Percentiles rank a stretch among this genome's conserved stretches.
Conservation (phyloP, 2,329 filamentous ascomycete genomes). For the Aspergillus eucalypticola region DNA sequence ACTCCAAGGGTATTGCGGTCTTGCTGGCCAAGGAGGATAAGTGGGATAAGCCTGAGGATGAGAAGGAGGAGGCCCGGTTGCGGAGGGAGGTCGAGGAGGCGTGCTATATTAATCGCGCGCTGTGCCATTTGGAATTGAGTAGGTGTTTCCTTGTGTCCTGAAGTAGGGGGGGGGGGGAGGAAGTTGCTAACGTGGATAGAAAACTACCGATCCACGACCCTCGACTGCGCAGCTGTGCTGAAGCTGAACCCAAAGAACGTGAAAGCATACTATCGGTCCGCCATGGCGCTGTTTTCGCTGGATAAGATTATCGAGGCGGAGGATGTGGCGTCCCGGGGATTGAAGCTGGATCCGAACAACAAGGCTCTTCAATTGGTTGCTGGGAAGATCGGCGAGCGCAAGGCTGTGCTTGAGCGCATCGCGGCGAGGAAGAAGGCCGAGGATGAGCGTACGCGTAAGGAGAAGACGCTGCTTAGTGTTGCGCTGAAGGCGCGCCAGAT, state of each 20-base stretch:
- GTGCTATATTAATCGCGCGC: constrained; percentile 81
- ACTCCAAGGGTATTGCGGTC: constrained; percentile 78
- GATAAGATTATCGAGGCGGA: constrained; percentile 77
- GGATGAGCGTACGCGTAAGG: constrained; percentile 49
- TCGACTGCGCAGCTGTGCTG: constrained; percentile 79
- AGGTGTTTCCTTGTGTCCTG: constrained; percentile 29
- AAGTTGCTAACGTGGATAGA: constrained; percentile 44
- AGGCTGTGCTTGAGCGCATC: constrained; percentile 57
- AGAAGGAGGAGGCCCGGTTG: constrained; percentile 60
- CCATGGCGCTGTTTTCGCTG: constrained; percentile 73
- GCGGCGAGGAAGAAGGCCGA: constrained; percentile 57
- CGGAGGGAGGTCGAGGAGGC: constrained; percentile 70
- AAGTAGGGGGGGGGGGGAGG: not conserved
- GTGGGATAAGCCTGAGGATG: constrained; percentile 54
- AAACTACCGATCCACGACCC: constrained; percentile 84
- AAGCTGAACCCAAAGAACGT: constrained; percentile 76
- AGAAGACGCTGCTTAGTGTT: constrained; percentile 63
- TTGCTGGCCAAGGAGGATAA: constrained; percentile 63
- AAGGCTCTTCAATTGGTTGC: constrained; percentile 63
- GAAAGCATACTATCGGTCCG: constrained; percentile 88
- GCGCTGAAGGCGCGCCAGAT: constrained; percentile 72
- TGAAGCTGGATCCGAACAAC: constrained; percentile 72
- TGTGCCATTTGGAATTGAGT: constrained; percentile 84
- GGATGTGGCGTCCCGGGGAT: constrained; percentile 73
- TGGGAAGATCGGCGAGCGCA: constrained; percentile 63